Conservation (phyloP, 345 rosid genomes). For the Gossypium thurberi region DNA sequence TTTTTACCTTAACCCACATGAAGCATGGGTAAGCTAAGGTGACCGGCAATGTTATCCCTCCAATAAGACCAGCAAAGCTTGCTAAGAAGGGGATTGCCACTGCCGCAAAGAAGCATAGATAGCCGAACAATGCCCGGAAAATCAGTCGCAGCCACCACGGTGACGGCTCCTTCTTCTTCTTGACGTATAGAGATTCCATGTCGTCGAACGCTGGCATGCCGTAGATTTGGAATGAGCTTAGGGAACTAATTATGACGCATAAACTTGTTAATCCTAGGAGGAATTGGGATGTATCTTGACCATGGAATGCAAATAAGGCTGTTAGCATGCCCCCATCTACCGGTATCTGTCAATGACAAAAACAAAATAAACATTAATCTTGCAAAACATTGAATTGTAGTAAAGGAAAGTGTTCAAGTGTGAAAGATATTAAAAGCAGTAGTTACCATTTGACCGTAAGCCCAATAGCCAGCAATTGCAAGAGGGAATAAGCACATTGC, state of each 20-base stretch:
- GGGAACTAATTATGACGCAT: slow-evolving; percentile 40
- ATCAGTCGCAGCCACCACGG: slow-evolving; percentile 44
- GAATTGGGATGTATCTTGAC: slow-evolving; percentile 27
- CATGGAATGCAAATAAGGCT: slow-evolving; percentile 34
- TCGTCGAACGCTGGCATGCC: slow-evolving; percentile 59
- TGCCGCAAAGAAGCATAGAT: slow-evolving; percentile 37
- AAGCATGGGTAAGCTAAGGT: slow-evolving; percentile 63
- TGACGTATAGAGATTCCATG: slow-evolving; percentile 37
- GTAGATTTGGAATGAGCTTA: slow-evolving; percentile 61
- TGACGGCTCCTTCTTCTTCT: slow-evolving; percentile 36
- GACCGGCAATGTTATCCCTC: slow-evolving; percentile 54
- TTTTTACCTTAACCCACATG: slow-evolving; percentile 60
- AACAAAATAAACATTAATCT: neutral
- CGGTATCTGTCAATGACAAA: slow-evolving; percentile 38
- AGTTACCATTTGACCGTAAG: slow-evolving; percentile 51
- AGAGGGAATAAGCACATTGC: slow-evolving; percentile 56
- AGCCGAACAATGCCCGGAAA: slow-evolving; percentile 35
- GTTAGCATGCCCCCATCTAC: slow-evolving; percentile 46
- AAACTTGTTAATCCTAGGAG: slow-evolving; percentile 39
- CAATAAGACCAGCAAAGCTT: slow-evolving; percentile 50
- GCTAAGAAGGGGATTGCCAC: slow-evolving; percentile 51
- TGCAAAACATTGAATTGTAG: neutral
- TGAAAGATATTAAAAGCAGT: neutral
- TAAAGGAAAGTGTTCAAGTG: no score
- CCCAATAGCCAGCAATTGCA: slow-evolving; percentile 63